These are phyloP conservation scores for Mallotus nudiflorus DNA, from an alignment of 345 rosid species.

Conservation along the genomic window DNA sequence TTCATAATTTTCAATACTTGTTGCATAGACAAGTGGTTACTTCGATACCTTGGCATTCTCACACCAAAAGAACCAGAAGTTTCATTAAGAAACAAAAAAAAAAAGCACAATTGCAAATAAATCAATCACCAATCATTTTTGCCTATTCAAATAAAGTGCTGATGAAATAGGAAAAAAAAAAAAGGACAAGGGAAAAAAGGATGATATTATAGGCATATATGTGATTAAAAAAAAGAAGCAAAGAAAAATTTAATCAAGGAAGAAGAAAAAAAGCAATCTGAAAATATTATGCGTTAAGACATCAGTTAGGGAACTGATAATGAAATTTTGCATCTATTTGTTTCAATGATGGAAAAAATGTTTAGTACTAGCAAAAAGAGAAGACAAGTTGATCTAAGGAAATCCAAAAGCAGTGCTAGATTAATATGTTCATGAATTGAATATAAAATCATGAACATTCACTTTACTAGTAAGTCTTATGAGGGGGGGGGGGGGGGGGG, in stretches of 20 bases:
- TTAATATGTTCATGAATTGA: neutral
- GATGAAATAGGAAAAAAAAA: neutral
- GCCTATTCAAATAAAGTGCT: neutral
- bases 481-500: too few relatives aligned
- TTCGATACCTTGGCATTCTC: conserved; percentile 5
- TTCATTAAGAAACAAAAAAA: neutral
- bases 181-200: neutral
- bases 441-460: neutral
- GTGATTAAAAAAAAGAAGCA: neutral
- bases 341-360: too few relatives aligned
- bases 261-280: neutral
- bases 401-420: neutral
- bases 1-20: neutral
- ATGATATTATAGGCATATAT: neutral
- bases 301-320: neutral
- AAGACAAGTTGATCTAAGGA: neutral
- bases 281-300: neutral
- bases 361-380: too few relatives aligned
- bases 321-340: neutral
- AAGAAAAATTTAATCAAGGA: neutral
- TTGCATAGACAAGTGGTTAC: neutral
- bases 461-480: neutral
- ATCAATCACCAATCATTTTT: neutral
- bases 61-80: neutral
- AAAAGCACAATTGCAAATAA: neutral